Conservation (phyloP, 169 alveolate genomes). For the Babesia caballi region DNA sequence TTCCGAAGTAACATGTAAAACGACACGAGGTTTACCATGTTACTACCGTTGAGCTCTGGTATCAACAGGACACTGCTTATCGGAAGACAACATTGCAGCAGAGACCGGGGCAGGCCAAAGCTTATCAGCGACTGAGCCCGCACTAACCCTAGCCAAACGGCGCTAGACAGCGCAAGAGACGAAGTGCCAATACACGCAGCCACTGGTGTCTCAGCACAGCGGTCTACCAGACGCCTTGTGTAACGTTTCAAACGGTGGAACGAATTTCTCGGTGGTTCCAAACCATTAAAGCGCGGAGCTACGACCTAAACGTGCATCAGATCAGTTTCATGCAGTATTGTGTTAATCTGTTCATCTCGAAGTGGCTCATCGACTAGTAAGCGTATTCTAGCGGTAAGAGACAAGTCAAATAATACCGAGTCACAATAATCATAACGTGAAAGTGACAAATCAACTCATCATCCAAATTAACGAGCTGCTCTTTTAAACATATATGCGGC, state of each 20-base stretch:
- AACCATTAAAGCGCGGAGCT: background rate
- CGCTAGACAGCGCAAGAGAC: constrained; percentile 19
- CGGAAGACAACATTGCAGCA: background rate
- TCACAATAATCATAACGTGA: too few relatives aligned
- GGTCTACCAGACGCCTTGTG: background rate
- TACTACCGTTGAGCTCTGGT: constrained; percentile 20
- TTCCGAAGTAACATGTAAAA: constrained; percentile 29
- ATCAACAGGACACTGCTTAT: constrained; percentile 18
- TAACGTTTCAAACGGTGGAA: background rate
- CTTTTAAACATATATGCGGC: too few relatives aligned
- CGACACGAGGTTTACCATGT: constrained; percentile 7
- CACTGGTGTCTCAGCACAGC: constrained; percentile 30
- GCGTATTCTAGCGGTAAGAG: background rate
- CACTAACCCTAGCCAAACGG: constrained; percentile 36
- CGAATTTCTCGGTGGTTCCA: background rate
- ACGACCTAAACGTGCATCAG: background rate
- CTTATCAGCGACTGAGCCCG: background rate
- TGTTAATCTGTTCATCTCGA: too few relatives aligned
- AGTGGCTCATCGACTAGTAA: too few relatives aligned
- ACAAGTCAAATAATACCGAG: background rate
- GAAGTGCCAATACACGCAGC: constrained; percentile 10
- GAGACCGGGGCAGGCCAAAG: background rate
- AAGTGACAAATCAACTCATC: too few relatives aligned
- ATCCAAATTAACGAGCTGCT: too few relatives aligned
- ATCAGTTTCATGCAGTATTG: too few relatives aligned